Conservation (phyloP, 768 basidiomycete species). For the Infundibulicybe gibba region DNA sequence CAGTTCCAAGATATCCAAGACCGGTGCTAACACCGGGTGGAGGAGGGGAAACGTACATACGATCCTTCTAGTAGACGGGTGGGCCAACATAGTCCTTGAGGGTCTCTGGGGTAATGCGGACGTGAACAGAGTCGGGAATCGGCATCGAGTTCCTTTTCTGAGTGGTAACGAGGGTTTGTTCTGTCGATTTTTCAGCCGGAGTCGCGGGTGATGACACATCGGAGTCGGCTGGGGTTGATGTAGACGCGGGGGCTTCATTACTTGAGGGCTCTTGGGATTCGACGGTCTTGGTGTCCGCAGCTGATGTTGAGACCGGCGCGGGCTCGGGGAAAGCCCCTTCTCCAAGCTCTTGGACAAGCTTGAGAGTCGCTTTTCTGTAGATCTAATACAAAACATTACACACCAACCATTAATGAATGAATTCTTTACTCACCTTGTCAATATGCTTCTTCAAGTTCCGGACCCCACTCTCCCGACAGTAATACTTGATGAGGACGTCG, state of each 20-base stretch:
- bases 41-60: constrained; percentile 77
- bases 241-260: constrained; percentile 5
- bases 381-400: constrained; percentile 50
- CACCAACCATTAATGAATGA: background rate
- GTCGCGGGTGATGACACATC: constrained; percentile 8
- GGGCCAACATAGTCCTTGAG: constrained; percentile 97
- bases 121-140: constrained; percentile 75
- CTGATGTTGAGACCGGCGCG: constrained; percentile 11
- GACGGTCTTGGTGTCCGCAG: constrained; percentile 27
- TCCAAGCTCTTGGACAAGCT: constrained; percentile 86
- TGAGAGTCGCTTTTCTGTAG: constrained; percentile 93
- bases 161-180: constrained; percentile 57
- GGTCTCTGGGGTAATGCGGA: constrained; percentile 82
- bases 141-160: constrained; percentile 73
- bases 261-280: constrained; percentile 42
- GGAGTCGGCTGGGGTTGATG: background rate
- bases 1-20: constrained; percentile 94
- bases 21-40: constrained; percentile 95
- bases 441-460: constrained; percentile 97
- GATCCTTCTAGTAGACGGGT: constrained; percentile 89
- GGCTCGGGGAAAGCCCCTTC: constrained; percentile 83
- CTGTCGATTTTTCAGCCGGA: constrained; percentile 6
- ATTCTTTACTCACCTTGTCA: constrained; percentile 69
- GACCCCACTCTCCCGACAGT: constrained; percentile 96
- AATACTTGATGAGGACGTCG: constrained; percentile 91